Base-by-base conservation (phyloP, 495 filamentous ascomycete genomes). In the Hypoxylon lenormandii region DNA sequence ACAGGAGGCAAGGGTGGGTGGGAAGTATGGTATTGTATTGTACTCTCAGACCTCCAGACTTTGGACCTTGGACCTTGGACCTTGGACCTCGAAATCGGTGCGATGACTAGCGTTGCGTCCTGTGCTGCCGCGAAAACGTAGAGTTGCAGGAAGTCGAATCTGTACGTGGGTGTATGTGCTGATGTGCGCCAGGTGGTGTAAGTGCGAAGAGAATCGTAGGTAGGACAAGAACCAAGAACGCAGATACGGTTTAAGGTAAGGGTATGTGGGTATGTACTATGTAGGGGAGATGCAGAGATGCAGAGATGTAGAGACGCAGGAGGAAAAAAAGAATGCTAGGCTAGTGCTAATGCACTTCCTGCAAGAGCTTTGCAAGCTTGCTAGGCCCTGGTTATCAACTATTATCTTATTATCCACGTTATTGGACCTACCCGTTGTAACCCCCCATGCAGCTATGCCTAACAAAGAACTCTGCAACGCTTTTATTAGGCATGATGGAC, bases 391-490 rank as follows among this genome's bases (percentile, higher is more conserved):
- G 57, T 38, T 52, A 58, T 62, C 68, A 59, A 66, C 62, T 71
- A 71, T 66, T 71, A 40, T 66, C 62, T 71, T 71, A 71, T 71
- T 71, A 71, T 53, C 68, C 62, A 71, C 68, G 68, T 71, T 71
- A 71, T 71, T 71, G 62, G 68, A 66, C 68, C 62, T 71, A 40
- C 38, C 62, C 47, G 62, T 59, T 66, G 58, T 16, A 62, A 66
- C 62, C 62, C 62, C 57, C 68, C 68, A 71, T 71, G 68, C 68
- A 71, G 62, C 68, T 71, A 71, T 71, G 68, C 68, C 62, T 71
- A 71, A 71, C 62, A 66, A 62, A 66, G 59, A 33, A 62, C 48
- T 71, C 57, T 58, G 58, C 68, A 66, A 52, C 61, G 58, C 65
- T 70, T 66, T 70, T 70, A 66, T 66, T 70, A 70, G 67, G 67